Evolutionary conservation across 164 flowering plant genomes (phyloP).

Genomic region (Macadamia tetraphylla): DNA sequence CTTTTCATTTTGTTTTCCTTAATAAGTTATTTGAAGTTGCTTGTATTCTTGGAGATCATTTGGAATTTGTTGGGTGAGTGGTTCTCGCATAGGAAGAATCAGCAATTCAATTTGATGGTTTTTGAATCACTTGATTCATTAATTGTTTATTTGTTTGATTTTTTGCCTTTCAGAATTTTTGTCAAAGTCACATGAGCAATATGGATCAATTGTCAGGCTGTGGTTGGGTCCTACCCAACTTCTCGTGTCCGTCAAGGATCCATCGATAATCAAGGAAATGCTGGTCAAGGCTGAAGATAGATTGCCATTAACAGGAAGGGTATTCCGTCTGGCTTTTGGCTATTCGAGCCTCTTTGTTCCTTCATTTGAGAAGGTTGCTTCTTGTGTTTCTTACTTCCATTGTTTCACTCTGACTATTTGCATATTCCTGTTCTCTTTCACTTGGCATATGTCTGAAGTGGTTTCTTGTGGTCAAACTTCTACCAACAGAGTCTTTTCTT

Average conservation of each 20-base stretch:
- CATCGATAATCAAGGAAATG: slow-evolving; percentile 44
- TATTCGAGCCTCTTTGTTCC: slow-evolving; percentile 48
- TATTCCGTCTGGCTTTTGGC: slow-evolving; percentile 57
- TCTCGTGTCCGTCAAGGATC: slow-evolving; percentile 56
- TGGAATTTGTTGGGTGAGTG: not conserved
- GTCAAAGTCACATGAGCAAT: slow-evolving; percentile 38
- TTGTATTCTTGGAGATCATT: too few relatives aligned
- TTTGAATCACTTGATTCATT: not conserved
- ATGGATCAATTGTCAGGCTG: slow-evolving; percentile 59
- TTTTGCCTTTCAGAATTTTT: slow-evolving; percentile 31
- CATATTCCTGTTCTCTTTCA: too few relatives aligned
- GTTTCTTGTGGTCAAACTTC: too few relatives aligned
- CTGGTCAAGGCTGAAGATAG: slow-evolving; percentile 59
- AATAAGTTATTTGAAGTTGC: too few relatives aligned
- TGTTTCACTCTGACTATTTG: not conserved
- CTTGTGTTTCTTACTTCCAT: not conserved
- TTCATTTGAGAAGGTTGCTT: slow-evolving; percentile 43
- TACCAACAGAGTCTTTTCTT: too few relatives aligned
- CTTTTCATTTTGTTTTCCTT: too few relatives aligned
- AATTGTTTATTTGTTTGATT: not conserved
- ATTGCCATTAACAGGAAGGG: slow-evolving; percentile 51
- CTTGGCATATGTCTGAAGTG: too few relatives aligned
- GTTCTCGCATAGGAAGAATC: not conserved
- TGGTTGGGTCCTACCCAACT: slow-evolving; percentile 67
- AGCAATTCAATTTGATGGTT: not conserved